Conservation (phyloP, 495 filamentous ascomycete genomes). For the Aspergillus affinis region DNA sequence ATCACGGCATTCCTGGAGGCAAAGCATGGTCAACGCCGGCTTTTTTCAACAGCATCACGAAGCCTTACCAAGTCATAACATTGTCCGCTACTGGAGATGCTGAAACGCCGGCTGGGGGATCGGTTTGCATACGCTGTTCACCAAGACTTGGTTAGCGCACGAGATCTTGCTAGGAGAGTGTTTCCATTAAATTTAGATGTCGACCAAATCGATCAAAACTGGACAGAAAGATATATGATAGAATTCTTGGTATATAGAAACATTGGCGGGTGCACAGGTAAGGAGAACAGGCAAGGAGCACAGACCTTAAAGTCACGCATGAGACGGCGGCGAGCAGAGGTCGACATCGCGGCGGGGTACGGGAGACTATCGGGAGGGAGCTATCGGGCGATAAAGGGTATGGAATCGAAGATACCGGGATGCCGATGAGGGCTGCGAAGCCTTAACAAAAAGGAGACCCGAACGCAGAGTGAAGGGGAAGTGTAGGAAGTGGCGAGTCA, state of each 20-base stretch:
- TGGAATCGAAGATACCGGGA: background rate
- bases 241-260: background rate
- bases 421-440: background rate
- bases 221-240: background rate
- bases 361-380: constrained; percentile 8
- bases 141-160: constrained; percentile 20
- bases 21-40: constrained; percentile 8
- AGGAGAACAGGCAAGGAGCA: constrained; percentile 7
- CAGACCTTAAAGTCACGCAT: constrained; percentile 98
- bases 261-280: background rate
- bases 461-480: background rate
- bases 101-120: constrained; percentile 95
- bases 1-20: constrained; percentile 91
- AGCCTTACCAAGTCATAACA: constrained; percentile 93
- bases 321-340: constrained; percentile 86
- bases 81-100: constrained; percentile 97
- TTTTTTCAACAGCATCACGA: background rate
- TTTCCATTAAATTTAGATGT: background rate
- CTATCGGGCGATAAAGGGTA: constrained; percentile 11
- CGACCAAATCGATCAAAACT: background rate
- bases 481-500: background rate
- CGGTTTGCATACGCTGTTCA: constrained; percentile 94
- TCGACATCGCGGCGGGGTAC: constrained; percentile 67
- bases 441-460: background rate
- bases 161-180: constrained; percentile 3